Evolutionary conservation across 2,329 filamentous ascomycete genomes (phyloP), one percentile per base, ranked within the genome.

Genomic region (Phialocephala sp.): DNA sequence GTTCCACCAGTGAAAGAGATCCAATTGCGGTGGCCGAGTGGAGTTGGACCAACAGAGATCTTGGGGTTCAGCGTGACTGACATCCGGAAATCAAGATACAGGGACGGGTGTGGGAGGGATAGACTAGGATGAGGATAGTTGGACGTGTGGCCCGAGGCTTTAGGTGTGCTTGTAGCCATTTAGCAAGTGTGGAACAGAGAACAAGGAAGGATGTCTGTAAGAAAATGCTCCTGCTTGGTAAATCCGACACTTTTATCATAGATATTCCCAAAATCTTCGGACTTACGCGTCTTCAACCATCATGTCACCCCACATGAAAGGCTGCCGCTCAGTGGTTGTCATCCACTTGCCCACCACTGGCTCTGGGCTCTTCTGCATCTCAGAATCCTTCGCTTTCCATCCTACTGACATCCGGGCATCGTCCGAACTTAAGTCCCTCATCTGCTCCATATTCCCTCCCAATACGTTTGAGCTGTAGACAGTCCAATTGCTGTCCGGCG

Each of bases 51-150:
- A 45, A 84, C 78, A 24, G 78, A 77, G 12, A 82, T 78, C 37
- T 79, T 75, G 20, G 80, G 79, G 66, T 81, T 80, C 35, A 84
- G 75, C 20, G 75, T 76, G 15, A 84, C 82, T 47, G 80, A 80
- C 73, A 85, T 80, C 63, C 82, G 81, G 69, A 85, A 84, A 71
- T 85, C 82, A 55, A 84, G 82, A 59, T 78, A 79, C 59, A 84
- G 77, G 43, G 76, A 78, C 5, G 82, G 82, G 71, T 79, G 78
- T 15, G 83, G 82, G 59, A 84, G 79, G 4, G 76, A 76, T 39
- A 83, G 68, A 47, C 76, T 72, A 20, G 82, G 79, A 67, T 79
- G 78, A 12, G 73, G 72, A 65, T 72, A 73, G 32, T 65, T 36
- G 20, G 65, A 62, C 5, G 55, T 18, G 14, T 65, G 47, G 35